A percentile compares a stretch with the other conserved stretches of the same genome.
Conservation (phyloP, 176 grass and related monocot species). For the Aechmea fasciata region DNA sequence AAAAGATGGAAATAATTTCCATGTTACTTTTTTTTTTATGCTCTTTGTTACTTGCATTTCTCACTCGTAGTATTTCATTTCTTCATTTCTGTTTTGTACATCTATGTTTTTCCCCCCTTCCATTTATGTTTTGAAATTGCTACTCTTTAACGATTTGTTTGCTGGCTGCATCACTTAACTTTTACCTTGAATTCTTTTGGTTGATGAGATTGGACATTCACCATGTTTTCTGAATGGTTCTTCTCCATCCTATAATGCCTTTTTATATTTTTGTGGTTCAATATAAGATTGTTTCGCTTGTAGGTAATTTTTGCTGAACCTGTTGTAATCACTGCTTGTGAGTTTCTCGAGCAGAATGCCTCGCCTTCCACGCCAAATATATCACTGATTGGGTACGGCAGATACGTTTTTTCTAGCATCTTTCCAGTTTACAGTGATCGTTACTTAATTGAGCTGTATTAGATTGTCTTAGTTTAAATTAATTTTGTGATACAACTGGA, state of each 20-base stretch:
- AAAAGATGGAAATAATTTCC: background rate
- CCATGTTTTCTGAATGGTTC: constrained; percentile 4
- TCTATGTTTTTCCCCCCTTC: too few species aligned
- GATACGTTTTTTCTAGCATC: constrained; percentile 5
- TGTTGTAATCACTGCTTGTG: constrained; percentile 93
- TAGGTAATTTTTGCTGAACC: constrained; percentile 93
- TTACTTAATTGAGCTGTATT: background rate
- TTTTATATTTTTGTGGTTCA: constrained; percentile 3
- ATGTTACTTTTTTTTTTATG: background rate
- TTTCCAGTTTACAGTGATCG: background rate
- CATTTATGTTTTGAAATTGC: too few species aligned
- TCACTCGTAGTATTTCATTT: too few species aligned
- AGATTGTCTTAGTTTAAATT: too few species aligned
- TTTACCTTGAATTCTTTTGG: background rate
- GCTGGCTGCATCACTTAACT: background rate
- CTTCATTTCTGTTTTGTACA: too few species aligned
- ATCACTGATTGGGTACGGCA: constrained; percentile 67
- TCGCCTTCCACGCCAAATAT: constrained; percentile 74
- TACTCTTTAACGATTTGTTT: too few species aligned
- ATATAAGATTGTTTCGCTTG: constrained; percentile 4
- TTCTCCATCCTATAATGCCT: constrained; percentile 20
- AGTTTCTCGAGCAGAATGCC: constrained; percentile 95
- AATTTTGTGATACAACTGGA: too few species aligned
- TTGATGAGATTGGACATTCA: background rate
- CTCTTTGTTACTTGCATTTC: too few species aligned